Evolutionary conservation across 371 early-diverging fungal species (phyloP), one percentile per base, ranked within the genome.

Genomic region (Mucor indicus): DNA sequence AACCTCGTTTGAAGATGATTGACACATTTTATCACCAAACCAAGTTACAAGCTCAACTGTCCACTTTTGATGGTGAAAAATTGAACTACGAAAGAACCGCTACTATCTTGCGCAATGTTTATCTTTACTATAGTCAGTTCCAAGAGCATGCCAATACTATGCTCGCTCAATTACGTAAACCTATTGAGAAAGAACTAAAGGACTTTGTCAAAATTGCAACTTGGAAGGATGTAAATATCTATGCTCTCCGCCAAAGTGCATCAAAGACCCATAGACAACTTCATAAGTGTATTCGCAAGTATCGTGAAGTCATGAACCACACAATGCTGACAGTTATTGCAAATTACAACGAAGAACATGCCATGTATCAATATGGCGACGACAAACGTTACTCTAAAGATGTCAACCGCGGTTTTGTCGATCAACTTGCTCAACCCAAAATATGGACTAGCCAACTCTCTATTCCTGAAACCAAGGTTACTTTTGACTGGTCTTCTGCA

Each of bases 141-240:
- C 48, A 62, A 16, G 62, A 69, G 5, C 67, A 62, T 23, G 78
- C 89, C 9, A 64, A 79, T 6, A 63, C 64, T 9, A 75, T 77
- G 22, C 53, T 93, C 21, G 67, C 71, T 9, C 63, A 72, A 19
- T 53, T 77, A 15, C 82, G 86, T 48, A 80, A 85, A 50, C 87
- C 94, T 4, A 87, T 97, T 31, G 81, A 85, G 38, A 90, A 87
- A 54, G 94, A 98, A 27, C 78, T 98, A 55, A 83, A 87, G 49
- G 92, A 93, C 44, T 93, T 87, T 59, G 96, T 96, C 38, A 90
- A 91, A 69, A 89, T 98, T 50, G 96, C 97, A 11, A 87, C 81
- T 36, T 98, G 97, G 96, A 93, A 94, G 68, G 98, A 98, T 67
- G 87, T 95, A 31, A 98, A 95, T 51, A 88, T 94, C n/a, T 87